Percentiles rank a stretch among this genome's conserved stretches.
phyloP scores from a whole-genome alignment of 1,139 yeast genomes.

The Magnusiomyces magnusii region DNA sequence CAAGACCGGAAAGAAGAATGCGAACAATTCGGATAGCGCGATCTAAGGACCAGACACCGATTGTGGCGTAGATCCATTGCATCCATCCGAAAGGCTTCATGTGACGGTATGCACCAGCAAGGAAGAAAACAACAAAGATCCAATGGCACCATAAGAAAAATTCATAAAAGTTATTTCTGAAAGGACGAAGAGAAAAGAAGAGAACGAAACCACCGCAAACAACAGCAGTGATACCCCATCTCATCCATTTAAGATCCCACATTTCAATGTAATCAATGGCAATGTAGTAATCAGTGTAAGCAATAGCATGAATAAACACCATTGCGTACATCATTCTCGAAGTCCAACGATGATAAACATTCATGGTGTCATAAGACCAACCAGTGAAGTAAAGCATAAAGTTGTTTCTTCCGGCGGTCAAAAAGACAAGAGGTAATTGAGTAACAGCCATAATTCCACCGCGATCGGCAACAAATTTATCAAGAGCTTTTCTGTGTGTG shows the following conservation, averaged over 20 bases:
- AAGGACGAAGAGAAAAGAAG: slow-evolving; percentile 41
- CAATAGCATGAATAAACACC: slow-evolving; percentile 35
- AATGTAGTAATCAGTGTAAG: slow-evolving; percentile 26
- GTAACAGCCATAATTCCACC: slow-evolving; percentile 42
- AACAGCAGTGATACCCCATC: slow-evolving; percentile 51
- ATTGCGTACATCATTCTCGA: slow-evolving; percentile 48
- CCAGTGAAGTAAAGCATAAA: slow-evolving; percentile 50
- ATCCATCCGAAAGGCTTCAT: slow-evolving; percentile 31
- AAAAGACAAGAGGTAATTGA: slow-evolving; percentile 44
- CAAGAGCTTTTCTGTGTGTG: neutral
- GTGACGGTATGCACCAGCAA: slow-evolving; percentile 41
- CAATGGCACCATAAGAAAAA: slow-evolving; percentile 54
- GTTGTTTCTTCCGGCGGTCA: slow-evolving; percentile 59
- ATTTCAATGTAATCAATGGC: neutral
- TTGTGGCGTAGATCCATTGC: slow-evolving; percentile 36
- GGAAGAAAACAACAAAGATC: slow-evolving; percentile 35
- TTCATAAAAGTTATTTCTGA: slow-evolving; percentile 58
- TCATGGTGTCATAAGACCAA: slow-evolving; percentile 53
- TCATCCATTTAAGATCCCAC: neutral
- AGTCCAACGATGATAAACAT: slow-evolving; percentile 53
- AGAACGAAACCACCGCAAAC: slow-evolving; percentile 38
- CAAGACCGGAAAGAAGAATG: slow-evolving; percentile 35
- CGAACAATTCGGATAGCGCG: slow-evolving; percentile 33
- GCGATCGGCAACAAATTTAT: slow-evolving; percentile 42
- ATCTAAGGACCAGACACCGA: slow-evolving; percentile 37